Conservation (phyloP, 139 green algal genomes). For the Chara braunii region DNA sequence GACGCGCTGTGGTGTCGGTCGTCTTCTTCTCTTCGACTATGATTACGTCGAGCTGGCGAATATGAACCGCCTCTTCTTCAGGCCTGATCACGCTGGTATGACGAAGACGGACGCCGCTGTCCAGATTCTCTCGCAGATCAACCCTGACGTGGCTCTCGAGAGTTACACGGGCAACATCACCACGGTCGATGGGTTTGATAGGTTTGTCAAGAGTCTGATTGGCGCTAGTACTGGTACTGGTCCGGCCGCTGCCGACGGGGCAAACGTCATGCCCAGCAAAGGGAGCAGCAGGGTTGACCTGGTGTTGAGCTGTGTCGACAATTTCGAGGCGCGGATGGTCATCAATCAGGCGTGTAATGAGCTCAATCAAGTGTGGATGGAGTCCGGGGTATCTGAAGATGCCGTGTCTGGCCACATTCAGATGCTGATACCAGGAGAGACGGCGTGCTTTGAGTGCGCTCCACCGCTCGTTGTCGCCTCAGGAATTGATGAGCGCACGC, state of each 20-base stretch:
- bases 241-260: neutral
- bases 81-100: constrained; percentile 83
- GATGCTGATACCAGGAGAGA: constrained; percentile 59
- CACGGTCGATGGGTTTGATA: constrained; percentile 78
- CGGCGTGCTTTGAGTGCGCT: constrained; percentile 80
- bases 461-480: constrained; percentile 84
- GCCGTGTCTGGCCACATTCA: constrained; percentile 89
- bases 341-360: constrained; percentile 96
- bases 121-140: constrained; percentile 80
- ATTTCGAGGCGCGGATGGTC: constrained; percentile 96
- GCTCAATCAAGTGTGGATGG: constrained; percentile 89
- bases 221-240: too few relatives aligned
- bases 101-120: constrained; percentile 92
- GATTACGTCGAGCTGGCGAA: constrained; percentile 96
- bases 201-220: constrained; percentile 59
- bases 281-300: constrained; percentile 68
- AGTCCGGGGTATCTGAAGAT: constrained; percentile 88
- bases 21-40: constrained; percentile 83
- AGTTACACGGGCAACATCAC: constrained; percentile 93
- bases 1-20: constrained; percentile 83
- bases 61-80: constrained; percentile 98
- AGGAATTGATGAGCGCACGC: constrained; percentile 89
- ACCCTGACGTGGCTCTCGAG: constrained; percentile 68
- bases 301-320: constrained; percentile 92
- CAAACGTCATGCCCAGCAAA: constrained; percentile 21